Conservation (phyloP, 31 red algal genomes). For the Asparagopsis taxiformis region DNA sequence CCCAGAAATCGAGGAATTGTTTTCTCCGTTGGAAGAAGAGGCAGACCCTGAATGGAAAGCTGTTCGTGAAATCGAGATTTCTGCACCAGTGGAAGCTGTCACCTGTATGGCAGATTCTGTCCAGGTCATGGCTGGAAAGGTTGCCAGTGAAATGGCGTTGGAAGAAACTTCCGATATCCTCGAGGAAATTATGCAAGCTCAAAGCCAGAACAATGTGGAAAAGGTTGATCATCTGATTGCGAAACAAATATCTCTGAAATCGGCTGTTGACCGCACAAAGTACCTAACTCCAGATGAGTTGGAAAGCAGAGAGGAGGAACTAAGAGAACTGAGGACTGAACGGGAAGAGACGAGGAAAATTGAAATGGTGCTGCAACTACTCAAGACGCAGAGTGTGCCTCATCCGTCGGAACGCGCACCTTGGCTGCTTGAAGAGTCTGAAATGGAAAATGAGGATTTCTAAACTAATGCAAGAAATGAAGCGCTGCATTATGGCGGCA, state of each 20-base stretch:
- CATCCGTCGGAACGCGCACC: no score
- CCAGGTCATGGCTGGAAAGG: slow-evolving; percentile 49
- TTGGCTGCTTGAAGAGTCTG: no score
- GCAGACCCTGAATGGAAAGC: slow-evolving; percentile 31
- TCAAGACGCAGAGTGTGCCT: no score
- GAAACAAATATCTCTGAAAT: slow-evolving; percentile 2
- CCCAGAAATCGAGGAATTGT: slow-evolving; percentile 51
- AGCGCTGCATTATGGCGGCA: no score
- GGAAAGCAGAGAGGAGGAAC: slow-evolving; percentile 14
- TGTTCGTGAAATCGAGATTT: slow-evolving; percentile 29
- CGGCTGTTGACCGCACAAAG: slow-evolving; percentile 15
- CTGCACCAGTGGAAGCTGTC: slow-evolving; percentile 38
- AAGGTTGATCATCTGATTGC: slow-evolving; percentile 1
- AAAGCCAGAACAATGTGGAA: slow-evolving; percentile 9
- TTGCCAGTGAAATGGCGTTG: slow-evolving; percentile 38
- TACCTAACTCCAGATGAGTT: slow-evolving; percentile 24
- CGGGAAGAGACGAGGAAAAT: neutral
- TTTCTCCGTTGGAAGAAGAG: slow-evolving; percentile 41
- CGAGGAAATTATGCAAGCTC: neutral
- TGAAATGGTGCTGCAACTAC: no score
- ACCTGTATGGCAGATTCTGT: slow-evolving; percentile 20
- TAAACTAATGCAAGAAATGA: no score
- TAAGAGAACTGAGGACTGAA: slow-evolving; percentile 10
- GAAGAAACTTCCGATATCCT: slow-evolving; percentile 25
- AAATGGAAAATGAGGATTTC: no score